Evolutionary conservation across 2,329 filamentous ascomycete genomes (phyloP), one percentile per base, ranked within the genome.

Genomic region (Apiospora marii): DNA sequence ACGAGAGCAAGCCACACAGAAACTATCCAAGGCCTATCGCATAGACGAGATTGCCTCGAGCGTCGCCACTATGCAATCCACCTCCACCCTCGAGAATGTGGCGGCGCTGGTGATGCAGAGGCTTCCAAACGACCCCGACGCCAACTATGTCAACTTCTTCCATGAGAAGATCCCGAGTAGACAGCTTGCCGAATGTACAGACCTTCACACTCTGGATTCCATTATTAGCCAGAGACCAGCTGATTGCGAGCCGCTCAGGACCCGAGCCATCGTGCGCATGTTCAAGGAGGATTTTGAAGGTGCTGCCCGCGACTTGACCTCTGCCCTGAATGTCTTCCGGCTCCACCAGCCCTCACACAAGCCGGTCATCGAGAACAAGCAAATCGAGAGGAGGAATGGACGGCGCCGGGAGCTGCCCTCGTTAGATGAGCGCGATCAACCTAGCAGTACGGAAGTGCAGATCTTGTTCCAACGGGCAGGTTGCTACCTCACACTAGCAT

Each of bases 141-240:
- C 93, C 41, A 93, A 92, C 81, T 96, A 96, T 80, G 94, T 96
- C n/a, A 93, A 96, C 80, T 96, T 96, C 83, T 97, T 97, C 81
- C 93, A 96, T 82, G 93, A 97, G 83, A 96, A 96, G 87, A 95
- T 96, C 37, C 92, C 93, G 1, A 93, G 91, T 53, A 85, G 92
- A 58, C 91, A 92, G 80, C 85, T 96, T 80, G 92, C 91, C 48
- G 90, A 94, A 77, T 91, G 88, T 77, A 95, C 93, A 12, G 92
- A 89, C 74, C 82, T 95, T 72, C 84, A 89, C 70, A 87, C 91
- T 4, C 81, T 97, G 75, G 86, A 91, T 79, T 88, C 93, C 49
- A 90, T 96, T 72, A 91, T 95, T 73, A 83, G 85, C 16, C 88
- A 90, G 53, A 83, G 89, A 27, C 90, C 92, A 1, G 86, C 85